These are phyloP conservation scores for Coelastrella sp. DNA, from an alignment of 139 green algal species.

Conservation along the genomic window DNA sequence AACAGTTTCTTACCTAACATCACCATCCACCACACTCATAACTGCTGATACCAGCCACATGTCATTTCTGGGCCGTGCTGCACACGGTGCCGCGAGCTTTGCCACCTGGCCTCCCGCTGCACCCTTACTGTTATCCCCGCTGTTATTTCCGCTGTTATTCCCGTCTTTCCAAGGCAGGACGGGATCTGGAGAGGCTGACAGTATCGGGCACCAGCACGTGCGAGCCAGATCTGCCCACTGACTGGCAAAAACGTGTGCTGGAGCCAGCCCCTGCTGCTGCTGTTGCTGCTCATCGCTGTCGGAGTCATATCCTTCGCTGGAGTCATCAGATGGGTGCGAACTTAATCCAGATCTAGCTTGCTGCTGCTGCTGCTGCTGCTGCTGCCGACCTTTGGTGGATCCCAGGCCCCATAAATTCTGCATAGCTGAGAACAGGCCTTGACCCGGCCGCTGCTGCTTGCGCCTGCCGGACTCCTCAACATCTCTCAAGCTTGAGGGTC, in stretches of 20 bases:
- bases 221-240: slow-evolving; percentile 64
- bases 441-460: neutral
- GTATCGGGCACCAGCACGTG: slow-evolving; percentile 75
- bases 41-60: slow-evolving; percentile 73
- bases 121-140: neutral
- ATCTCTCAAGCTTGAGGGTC: no score
- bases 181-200: slow-evolving; percentile 49
- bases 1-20: slow-evolving; percentile 48
- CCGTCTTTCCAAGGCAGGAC: slow-evolving; percentile 71
- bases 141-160: neutral
- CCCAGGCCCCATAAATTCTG: neutral
- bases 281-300: neutral
- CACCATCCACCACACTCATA: slow-evolving; percentile 66
- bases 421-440: slow-evolving; percentile 22
- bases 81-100: slow-evolving; percentile 60
- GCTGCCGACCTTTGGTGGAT: neutral
- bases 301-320: neutral
- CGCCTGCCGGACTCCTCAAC: neutral
- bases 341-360: neutral
- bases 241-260: neutral
- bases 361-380: slow-evolving; percentile 28
- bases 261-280: neutral
- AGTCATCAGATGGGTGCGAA: neutral
- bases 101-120: neutral
- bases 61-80: slow-evolving; percentile 62